phyloP scores from a whole-genome alignment of 768 basidiomycete genomes.

The Termitomyces sp. region DNA sequence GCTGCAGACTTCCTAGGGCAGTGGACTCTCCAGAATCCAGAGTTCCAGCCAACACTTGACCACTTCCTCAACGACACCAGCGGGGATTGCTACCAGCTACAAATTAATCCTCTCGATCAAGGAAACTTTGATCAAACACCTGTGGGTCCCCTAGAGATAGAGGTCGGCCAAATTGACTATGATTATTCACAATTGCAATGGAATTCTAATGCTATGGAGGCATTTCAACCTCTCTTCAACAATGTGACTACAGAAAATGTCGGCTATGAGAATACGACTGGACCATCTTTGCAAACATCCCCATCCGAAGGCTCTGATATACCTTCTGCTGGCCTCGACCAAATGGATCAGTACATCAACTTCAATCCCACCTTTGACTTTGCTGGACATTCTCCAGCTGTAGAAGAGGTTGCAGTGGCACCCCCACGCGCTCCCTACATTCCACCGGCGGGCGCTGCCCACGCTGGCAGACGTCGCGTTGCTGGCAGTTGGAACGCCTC shows the following conservation, averaged over 20 bases:
- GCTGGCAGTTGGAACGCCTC: constrained; percentile 45
- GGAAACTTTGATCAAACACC: background rate
- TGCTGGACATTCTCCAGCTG: constrained; percentile 6
- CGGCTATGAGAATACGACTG: constrained; percentile 8
- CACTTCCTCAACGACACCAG: constrained; percentile 10
- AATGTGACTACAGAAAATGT: background rate
- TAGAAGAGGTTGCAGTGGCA: constrained; percentile 13
- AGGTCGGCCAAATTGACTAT: constrained; percentile 11
- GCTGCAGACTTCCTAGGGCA: constrained; percentile 4
- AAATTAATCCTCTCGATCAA: constrained; percentile 6
- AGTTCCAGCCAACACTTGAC: constrained; percentile 10
- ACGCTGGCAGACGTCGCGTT: constrained; percentile 49
- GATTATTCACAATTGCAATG: constrained; percentile 7
- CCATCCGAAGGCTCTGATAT: background rate
- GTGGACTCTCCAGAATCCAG: constrained; percentile 10
- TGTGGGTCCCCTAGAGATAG: constrained; percentile 13
- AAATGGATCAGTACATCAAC: constrained; percentile 33
- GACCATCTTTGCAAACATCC: constrained; percentile 7
- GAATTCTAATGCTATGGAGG: constrained; percentile 1
- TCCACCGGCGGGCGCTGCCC: constrained; percentile 52
- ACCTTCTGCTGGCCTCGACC: constrained; percentile 2
- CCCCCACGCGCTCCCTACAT: constrained; percentile 33
- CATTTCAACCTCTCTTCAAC: constrained; percentile 3
- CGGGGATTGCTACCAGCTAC: constrained; percentile 12
- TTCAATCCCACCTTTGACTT: constrained; percentile 14